These are phyloP conservation scores for Sporothrix pseudoabietina DNA, from an alignment of 2,329 filamentous ascomycete genomes.

Conservation along the genomic window DNA sequence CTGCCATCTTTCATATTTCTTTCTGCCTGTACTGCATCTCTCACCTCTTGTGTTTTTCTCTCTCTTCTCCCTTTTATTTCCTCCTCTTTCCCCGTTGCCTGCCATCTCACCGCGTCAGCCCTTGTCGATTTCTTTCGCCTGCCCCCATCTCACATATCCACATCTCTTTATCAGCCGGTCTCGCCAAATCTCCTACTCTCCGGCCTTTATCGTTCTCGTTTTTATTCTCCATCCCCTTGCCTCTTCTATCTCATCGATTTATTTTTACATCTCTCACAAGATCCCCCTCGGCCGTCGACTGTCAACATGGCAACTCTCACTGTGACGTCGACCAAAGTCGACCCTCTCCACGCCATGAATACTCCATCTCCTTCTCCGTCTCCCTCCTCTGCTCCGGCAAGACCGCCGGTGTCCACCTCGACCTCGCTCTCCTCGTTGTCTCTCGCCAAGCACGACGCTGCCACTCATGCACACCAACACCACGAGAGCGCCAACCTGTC, in stretches of 20 bases:
- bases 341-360: slow-evolving; percentile 13
- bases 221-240: background rate
- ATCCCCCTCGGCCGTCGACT: no score
- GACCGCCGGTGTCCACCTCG: background rate
- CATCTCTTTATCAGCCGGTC: background rate
- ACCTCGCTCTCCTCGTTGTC: background rate
- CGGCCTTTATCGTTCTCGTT: background rate
- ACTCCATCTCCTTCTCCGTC: background rate
- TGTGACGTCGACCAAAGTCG: slow-evolving; percentile 26
- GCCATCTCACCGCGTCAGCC: slow-evolving; percentile 10
- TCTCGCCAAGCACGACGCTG: background rate
- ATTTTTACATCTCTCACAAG: background rate
- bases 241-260: background rate
- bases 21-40: background rate
- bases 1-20: background rate
- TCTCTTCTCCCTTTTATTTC: background rate
- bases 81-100: background rate
- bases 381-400: slow-evolving; percentile 24
- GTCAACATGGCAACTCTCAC: slow-evolving; percentile 29
- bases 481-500: slow-evolving; percentile 36
- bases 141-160: background rate
- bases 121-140: background rate
- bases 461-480: background rate
- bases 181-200: background rate
- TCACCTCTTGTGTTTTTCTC: background rate